These are phyloP conservation scores for Camelina neglecta DNA, from an alignment of 345 rosid species.

Conservation along the genomic window DNA sequence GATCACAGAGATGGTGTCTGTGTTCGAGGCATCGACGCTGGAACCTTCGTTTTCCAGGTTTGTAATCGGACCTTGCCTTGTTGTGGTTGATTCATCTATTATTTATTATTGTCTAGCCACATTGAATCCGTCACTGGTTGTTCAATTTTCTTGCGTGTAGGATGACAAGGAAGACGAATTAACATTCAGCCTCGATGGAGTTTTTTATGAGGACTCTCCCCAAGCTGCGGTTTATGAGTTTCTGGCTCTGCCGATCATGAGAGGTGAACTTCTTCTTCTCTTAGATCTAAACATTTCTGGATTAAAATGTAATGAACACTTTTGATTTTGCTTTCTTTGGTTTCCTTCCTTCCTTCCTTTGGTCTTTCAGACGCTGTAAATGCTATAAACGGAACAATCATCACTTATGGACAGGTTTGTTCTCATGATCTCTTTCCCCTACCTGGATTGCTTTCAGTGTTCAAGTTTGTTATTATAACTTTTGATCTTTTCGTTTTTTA, in stretches of 20 bases:
- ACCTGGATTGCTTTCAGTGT: slow-evolving; percentile 8
- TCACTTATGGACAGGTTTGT: slow-evolving; percentile 85
- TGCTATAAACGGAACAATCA: slow-evolving; percentile 78
- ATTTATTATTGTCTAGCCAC: not conserved
- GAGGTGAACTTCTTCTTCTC: slow-evolving; percentile 50
- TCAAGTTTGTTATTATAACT: not conserved
- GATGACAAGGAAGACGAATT: slow-evolving; percentile 76
- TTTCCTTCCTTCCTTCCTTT: slow-evolving; percentile 4
- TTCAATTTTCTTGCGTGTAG: slow-evolving; percentile 38
- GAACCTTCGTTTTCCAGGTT: slow-evolving; percentile 72
- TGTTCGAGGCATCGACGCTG: slow-evolving; percentile 56
- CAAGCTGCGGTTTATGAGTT: slow-evolving; percentile 71
- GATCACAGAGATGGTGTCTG: slow-evolving; percentile 57
- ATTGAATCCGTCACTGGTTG: not conserved
- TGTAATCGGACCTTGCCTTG: not conserved
- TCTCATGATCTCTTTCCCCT: slow-evolving; percentile 1
- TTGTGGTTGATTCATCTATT: not conserved
- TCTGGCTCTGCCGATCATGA: slow-evolving; percentile 70
- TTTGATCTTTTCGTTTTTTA: slow-evolving; percentile 5
- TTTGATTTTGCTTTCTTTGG: not conserved
- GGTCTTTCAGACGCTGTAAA: slow-evolving; percentile 60
- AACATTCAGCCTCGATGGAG: slow-evolving; percentile 65
- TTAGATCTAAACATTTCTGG: not conserved
- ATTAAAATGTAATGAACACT: not conserved
- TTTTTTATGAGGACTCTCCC: slow-evolving; percentile 61